Evolutionary conservation across 2,329 filamentous ascomycete genomes (phyloP).

Genomic region (Bimuria novae-zelandiae): DNA sequence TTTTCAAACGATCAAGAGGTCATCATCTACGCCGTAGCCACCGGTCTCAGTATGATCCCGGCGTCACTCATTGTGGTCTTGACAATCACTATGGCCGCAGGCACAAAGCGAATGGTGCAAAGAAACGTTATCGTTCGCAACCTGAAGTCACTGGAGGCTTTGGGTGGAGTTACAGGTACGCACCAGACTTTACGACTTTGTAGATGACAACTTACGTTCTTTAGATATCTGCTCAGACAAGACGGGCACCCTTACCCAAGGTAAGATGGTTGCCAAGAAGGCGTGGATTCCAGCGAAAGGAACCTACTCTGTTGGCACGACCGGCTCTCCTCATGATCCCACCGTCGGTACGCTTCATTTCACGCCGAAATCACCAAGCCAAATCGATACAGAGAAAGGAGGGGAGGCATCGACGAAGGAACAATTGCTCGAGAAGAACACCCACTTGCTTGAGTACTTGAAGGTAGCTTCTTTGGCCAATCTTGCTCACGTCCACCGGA

Average conservation of each 20-base stretch:
- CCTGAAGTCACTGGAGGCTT: constrained; percentile 42
- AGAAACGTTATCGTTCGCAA: constrained; percentile 43
- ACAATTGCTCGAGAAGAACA: constrained; percentile 30
- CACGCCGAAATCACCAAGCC: constrained; percentile 25
- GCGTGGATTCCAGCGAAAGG: constrained; percentile 46
- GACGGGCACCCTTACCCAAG: constrained; percentile 49
- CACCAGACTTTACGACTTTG: neutral
- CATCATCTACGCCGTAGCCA: constrained; percentile 48
- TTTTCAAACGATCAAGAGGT: constrained; percentile 47
- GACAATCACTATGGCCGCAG: constrained; percentile 47
- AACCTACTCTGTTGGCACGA: constrained; percentile 44
- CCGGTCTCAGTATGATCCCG: constrained; percentile 46
- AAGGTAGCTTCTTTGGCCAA: constrained; percentile 52
- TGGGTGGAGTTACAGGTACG: constrained; percentile 41
- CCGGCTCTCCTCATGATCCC: constrained; percentile 41
- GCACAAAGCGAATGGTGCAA: constrained; percentile 44
- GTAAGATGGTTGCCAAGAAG: constrained; percentile 45
- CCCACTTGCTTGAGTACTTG: constrained; percentile 38
- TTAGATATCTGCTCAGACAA: constrained; percentile 58
- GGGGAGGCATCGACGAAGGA: constrained; percentile 18
- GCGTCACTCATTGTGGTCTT: constrained; percentile 45
- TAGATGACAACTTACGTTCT: neutral
- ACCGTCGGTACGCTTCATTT: constrained; percentile 38
- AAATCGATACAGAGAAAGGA: constrained; percentile 31
- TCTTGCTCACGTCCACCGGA: constrained; percentile 56